These are phyloP conservation scores for Vigna reflexopilosa DNA, from an alignment of 306 rosid genomes.

Conservation along the genomic window DNA sequence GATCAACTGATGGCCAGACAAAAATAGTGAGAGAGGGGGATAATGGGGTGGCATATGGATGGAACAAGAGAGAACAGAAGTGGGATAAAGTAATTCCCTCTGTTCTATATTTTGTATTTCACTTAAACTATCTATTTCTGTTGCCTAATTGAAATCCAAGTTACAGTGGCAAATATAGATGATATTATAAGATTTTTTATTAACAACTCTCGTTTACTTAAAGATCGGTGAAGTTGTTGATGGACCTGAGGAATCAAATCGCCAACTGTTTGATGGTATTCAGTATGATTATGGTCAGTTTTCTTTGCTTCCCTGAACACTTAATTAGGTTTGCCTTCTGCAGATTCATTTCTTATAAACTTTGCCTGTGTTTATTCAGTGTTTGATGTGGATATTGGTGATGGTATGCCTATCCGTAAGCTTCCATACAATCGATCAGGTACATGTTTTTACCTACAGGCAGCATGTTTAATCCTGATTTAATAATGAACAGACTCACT, in stretches of 20 bases:
- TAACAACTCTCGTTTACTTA: slow-evolving; percentile 14
- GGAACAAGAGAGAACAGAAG: slow-evolving; percentile 79
- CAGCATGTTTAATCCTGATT: slow-evolving; percentile 14
- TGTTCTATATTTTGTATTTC: slow-evolving; percentile 30
- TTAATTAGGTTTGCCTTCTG: slow-evolving; percentile 38
- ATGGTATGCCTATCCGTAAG: slow-evolving; percentile 91
- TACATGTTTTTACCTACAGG: slow-evolving; percentile 42
- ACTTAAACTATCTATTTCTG: slow-evolving; percentile 26
- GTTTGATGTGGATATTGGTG: slow-evolving; percentile 97
- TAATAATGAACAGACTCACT: slow-evolving; percentile 24
- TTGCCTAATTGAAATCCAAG: slow-evolving; percentile 23
- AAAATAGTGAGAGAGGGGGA: slow-evolving; percentile 96
- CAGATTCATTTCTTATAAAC: slow-evolving; percentile 27
- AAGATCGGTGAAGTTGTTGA: slow-evolving; percentile 99
- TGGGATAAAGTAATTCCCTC: slow-evolving; percentile 87
- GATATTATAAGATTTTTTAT: slow-evolving; percentile 16
- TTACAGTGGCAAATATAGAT: slow-evolving; percentile 13
- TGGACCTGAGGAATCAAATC: slow-evolving; percentile 83
- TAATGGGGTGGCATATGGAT: slow-evolving; percentile 94
- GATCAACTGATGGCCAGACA: slow-evolving; percentile 93
- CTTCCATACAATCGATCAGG: slow-evolving; percentile 93
- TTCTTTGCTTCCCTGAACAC: slow-evolving; percentile 27
- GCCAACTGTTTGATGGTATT: slow-evolving; percentile 70
- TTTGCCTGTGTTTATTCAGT: slow-evolving; percentile 58
- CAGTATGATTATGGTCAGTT: slow-evolving; percentile 87